Evolutionary conservation across 495 filamentous ascomycete species (phyloP).

Genomic region (Penicillium riverlandense): DNA sequence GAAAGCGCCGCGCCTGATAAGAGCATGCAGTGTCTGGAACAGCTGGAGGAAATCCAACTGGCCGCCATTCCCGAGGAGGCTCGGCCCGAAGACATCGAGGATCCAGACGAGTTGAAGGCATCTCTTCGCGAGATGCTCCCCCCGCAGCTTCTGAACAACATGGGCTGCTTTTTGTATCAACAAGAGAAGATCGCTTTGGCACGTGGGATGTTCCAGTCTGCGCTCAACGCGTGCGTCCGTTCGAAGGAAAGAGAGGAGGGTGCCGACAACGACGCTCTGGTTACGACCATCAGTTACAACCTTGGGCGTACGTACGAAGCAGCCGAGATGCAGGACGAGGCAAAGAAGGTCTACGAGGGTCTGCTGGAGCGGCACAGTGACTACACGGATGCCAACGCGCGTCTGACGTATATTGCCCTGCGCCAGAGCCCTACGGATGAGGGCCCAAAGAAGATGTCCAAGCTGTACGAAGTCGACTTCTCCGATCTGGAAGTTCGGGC

Average conservation of each 20-base stretch:
- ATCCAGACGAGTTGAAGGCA: slow-evolving; percentile 49
- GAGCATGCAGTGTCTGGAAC: slow-evolving; percentile 80
- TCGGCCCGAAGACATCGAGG: slow-evolving; percentile 57
- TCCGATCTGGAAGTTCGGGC: slow-evolving; percentile 84
- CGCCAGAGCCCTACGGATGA: slow-evolving; percentile 78
- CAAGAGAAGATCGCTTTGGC: slow-evolving; percentile 72
- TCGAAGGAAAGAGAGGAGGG: slow-evolving; percentile 51
- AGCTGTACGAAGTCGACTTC: slow-evolving; percentile 72
- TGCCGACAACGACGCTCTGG: slow-evolving; percentile 78
- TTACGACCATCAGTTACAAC: slow-evolving; percentile 93
- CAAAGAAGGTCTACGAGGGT: slow-evolving; percentile 79
- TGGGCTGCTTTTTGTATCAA: slow-evolving; percentile 90
- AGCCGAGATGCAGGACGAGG: slow-evolving; percentile 70
- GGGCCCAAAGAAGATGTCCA: slow-evolving; percentile 73
- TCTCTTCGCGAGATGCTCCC: slow-evolving; percentile 67
- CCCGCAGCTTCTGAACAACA: slow-evolving; percentile 92
- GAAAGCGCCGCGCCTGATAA: slow-evolving; percentile 80
- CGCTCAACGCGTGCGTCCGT: slow-evolving; percentile 75
- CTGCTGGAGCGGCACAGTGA: slow-evolving; percentile 74
- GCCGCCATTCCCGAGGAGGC: slow-evolving; percentile 64
- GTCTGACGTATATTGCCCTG: slow-evolving; percentile 82
- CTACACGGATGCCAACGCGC: slow-evolving; percentile 83
- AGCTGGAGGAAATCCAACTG: slow-evolving; percentile 81
- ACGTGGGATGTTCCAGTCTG: slow-evolving; percentile 81
- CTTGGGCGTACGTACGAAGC: slow-evolving; percentile 94